Percentiles rank a stretch among this genome's conserved stretches.
These are phyloP conservation scores for Penicillium occitanis DNA, from an alignment of 2,329 filamentous ascomycete genomes.

Conservation along the genomic window DNA sequence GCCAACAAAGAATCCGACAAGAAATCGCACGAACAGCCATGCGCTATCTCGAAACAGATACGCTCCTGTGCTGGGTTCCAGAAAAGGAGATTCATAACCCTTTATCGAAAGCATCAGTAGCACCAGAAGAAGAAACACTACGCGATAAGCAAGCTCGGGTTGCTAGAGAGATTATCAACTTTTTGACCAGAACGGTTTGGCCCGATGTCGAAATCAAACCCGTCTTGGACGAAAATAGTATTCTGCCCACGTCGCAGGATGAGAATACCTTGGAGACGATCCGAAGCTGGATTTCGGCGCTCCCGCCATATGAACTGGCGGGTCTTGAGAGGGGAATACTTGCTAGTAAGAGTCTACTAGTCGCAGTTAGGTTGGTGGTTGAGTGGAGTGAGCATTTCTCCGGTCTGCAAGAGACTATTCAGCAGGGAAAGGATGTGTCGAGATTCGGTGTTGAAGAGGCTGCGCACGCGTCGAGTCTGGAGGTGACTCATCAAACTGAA, in stretches of 20 bases:
- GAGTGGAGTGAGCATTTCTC: conserved; percentile 82
- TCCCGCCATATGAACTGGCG: conserved; percentile 78
- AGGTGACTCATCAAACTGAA: conserved; percentile 85
- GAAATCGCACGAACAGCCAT: conserved; percentile 68
- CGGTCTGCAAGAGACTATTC: conserved; percentile 42
- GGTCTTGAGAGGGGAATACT: conserved; percentile 80
- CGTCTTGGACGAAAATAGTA: conserved; percentile 74
- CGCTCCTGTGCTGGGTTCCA: conserved; percentile 84
- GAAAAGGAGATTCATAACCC: conserved; percentile 54
- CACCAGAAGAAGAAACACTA: conserved; percentile 57
- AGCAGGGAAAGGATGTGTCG: conserved; percentile 27
- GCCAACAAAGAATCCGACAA: conserved; percentile 56
- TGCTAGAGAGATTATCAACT: conserved; percentile 69
- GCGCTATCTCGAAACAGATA: conserved; percentile 89
- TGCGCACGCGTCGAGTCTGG: conserved; percentile 71
- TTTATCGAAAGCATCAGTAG: conserved; percentile 51
- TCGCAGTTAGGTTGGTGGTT: conserved; percentile 71
- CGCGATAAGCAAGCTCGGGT: conserved; percentile 69
- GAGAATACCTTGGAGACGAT: conserved; percentile 75
- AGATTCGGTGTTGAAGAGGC: conserved; percentile 81
- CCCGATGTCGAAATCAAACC: conserved; percentile 76
- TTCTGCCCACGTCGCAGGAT: conserved; percentile 72
- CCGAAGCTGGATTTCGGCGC: conserved; percentile 69
- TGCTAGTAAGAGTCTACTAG: conserved; percentile 81
- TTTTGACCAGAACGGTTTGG: conserved; percentile 73